phyloP scores from a whole-genome alignment of 768 basidiomycete species.

The Amanita exitialis region DNA sequence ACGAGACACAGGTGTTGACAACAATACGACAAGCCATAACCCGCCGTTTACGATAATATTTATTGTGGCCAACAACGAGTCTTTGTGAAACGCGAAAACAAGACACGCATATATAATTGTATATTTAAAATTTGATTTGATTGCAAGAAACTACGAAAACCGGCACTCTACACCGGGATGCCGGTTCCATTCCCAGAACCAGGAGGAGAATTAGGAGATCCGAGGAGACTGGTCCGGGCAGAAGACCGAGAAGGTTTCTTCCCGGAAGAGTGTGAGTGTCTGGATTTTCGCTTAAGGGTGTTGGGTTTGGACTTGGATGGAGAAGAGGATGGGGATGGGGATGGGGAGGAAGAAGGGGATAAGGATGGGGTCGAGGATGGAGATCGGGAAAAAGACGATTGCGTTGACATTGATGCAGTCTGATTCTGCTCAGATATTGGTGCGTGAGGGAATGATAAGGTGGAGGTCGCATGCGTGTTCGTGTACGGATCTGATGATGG shows the following conservation, averaged over 20 bases:
- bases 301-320: constrained; percentile 6
- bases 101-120: no score
- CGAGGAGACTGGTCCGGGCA: not conserved
- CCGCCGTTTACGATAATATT: no score
- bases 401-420: not conserved
- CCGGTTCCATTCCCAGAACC: not conserved
- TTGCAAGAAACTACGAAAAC: no score
- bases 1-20: no score
- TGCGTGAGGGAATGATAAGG: not conserved
- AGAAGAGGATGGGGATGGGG: constrained; percentile 7
- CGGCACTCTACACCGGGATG: no score
- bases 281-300: constrained; percentile 3
- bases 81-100: no score
- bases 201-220: not conserved
- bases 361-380: constrained; percentile 6
- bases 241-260: not conserved
- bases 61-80: no score
- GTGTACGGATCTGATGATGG: not conserved
- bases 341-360: not conserved
- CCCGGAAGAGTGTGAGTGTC: not conserved
- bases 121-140: no score
- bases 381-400: constrained; percentile 2
- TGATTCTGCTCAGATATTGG: not conserved
- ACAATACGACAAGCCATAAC: no score
- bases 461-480: not conserved